These are phyloP conservation scores for Colletotrichum euphorbiae DNA, from an alignment of 2,329 filamentous ascomycete genomes.

Conservation along the genomic window DNA sequence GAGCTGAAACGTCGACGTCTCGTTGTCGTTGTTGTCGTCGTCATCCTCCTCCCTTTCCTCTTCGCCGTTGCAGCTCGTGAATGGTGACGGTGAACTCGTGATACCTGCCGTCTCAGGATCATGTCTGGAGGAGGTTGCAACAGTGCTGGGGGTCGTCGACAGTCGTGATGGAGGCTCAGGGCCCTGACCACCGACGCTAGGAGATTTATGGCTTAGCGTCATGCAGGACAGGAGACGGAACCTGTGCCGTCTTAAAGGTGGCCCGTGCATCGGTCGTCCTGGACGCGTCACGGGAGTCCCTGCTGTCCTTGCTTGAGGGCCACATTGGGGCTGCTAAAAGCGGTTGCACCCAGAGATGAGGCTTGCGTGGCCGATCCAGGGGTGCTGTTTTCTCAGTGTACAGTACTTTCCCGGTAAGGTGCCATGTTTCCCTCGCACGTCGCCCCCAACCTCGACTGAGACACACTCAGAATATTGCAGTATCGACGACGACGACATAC, in stretches of 20 bases:
- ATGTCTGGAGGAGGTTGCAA: conserved; percentile 14
- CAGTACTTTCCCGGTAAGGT: no score
- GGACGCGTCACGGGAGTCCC: no score
- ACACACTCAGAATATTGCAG: not conserved
- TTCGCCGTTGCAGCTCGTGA: no score
- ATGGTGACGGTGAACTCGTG: not conserved
- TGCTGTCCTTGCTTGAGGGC: not conserved
- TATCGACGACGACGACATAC: no score
- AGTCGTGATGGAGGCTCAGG: conserved; percentile 32
- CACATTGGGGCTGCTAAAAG: conserved; percentile 17
- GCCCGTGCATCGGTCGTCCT: not conserved
- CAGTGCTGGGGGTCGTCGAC: conserved; percentile 2
- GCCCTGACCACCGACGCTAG: conserved; percentile 10
- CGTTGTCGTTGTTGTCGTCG: not conserved
- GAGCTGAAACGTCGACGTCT: not conserved
- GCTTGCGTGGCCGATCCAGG: conserved; percentile 32
- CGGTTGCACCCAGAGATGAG: conserved; percentile 24
- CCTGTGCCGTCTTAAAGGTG: conserved; percentile 14
- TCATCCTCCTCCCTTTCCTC: not conserved
- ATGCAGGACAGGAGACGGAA: conserved; percentile 23
- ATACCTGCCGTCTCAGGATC: not conserved
- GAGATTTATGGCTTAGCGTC: not conserved
- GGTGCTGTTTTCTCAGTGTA: not conserved
- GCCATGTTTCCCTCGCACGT: no score
- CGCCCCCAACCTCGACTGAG: conserved; percentile 1